Conservation (phyloP, 2,329 filamentous ascomycete genomes). For the Fusarium avenaceum region DNA sequence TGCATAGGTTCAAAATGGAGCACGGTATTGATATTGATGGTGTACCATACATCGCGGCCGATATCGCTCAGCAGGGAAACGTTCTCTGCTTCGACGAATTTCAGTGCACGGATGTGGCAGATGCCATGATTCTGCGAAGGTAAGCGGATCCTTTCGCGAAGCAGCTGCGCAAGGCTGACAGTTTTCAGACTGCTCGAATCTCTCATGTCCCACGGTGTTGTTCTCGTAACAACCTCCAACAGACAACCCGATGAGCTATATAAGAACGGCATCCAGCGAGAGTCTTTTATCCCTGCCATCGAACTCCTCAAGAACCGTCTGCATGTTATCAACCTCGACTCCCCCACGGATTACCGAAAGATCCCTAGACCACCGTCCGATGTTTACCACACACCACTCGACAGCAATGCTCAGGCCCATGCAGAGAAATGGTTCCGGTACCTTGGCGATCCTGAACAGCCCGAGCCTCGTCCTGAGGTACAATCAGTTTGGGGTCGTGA, state of each 20-base stretch:
- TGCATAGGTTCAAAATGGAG: slow-evolving; percentile 90
- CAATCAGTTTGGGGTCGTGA: slow-evolving; percentile 94
- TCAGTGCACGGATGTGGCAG: slow-evolving; percentile 97
- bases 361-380: slow-evolving; percentile 92
- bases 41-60: slow-evolving; percentile 92
- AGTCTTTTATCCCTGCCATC: slow-evolving; percentile 96
- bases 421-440: slow-evolving; percentile 97
- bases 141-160: slow-evolving; percentile 49
- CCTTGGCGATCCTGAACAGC: slow-evolving; percentile 85
- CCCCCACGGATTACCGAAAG: slow-evolving; percentile 95
- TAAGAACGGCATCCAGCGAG: slow-evolving; percentile 96
- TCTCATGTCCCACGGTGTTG: slow-evolving; percentile 96
- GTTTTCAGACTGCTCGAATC: slow-evolving; percentile 78
- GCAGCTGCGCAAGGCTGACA: slow-evolving; percentile 29
- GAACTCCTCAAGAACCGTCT: slow-evolving; percentile 87
- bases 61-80: slow-evolving; percentile 86
- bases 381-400: slow-evolving; percentile 92
- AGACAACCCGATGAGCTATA: slow-evolving; percentile 97
- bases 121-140: slow-evolving; percentile 96
- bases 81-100: slow-evolving; percentile 99
- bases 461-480: slow-evolving; percentile 79
- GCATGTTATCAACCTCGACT: slow-evolving; percentile 93
- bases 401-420: slow-evolving; percentile 80
- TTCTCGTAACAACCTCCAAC: slow-evolving; percentile 95
- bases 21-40: slow-evolving; percentile 92